phyloP scores from a whole-genome alignment of 2,329 filamentous ascomycete genomes.

The Trichoderma koningii region DNA sequence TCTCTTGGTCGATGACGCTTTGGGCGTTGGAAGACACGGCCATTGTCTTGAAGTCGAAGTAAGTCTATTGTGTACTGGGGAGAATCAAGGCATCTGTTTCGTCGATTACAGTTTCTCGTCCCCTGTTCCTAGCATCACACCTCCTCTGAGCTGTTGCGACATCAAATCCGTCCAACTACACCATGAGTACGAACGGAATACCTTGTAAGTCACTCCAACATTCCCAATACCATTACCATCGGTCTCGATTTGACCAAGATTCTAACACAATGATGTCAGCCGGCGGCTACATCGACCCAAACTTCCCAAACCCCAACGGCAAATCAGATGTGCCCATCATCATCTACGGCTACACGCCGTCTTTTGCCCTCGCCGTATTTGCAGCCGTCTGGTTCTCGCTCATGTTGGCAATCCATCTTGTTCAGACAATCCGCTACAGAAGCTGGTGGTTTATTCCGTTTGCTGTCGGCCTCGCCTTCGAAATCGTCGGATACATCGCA shows the following conservation, averaged over 20 bases:
- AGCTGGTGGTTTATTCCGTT: constrained; percentile 53
- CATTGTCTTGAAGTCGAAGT: too few relatives aligned
- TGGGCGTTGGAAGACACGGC: too few relatives aligned
- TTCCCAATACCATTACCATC: neutral
- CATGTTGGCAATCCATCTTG: constrained; percentile 43
- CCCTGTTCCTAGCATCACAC: too few relatives aligned
- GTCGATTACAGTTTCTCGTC: too few relatives aligned
- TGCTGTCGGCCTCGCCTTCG: constrained; percentile 48
- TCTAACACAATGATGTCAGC: neutral
- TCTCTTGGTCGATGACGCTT: too few relatives aligned
- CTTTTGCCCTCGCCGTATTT: constrained; percentile 47
- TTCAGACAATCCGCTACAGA: constrained; percentile 41
- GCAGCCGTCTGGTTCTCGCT: constrained; percentile 49
- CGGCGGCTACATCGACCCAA: constrained; percentile 52
- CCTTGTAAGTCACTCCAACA: neutral
- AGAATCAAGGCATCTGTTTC: too few relatives aligned
- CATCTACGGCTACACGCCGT: constrained; percentile 54
- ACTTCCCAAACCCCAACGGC: constrained; percentile 52
- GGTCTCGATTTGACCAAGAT: neutral
- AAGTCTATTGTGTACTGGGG: too few relatives aligned
- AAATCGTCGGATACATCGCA: constrained; percentile 53
- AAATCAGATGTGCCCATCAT: constrained; percentile 51
- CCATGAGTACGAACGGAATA: neutral
- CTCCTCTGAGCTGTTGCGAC: neutral
- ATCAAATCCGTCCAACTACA: neutral